Evolutionary conservation across 164 flowering plant genomes (phyloP).

Genomic region (Brasenia schreberi): DNA sequence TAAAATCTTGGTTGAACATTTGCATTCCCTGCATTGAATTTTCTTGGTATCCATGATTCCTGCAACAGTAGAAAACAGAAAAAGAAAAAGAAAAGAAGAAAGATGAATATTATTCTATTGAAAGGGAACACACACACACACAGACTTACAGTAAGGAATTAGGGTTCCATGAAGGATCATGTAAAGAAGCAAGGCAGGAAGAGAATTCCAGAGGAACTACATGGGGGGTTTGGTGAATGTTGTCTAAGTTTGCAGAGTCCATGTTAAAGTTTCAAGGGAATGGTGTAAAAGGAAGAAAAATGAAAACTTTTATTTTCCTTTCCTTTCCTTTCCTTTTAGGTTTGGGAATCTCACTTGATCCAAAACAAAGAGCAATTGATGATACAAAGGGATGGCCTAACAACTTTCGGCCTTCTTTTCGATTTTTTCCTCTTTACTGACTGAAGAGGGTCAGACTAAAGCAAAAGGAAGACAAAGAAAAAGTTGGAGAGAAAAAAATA

Average conservation of each 20-base stretch:
- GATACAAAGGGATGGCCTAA: slow-evolving; percentile 21
- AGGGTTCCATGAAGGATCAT: slow-evolving; percentile 37
- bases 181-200: slow-evolving; percentile 28
- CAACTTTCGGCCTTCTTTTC: slow-evolving; percentile 29
- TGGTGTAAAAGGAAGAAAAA: slow-evolving; percentile 14
- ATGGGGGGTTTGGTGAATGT: slow-evolving; percentile 39
- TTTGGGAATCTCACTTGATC: slow-evolving; percentile 29
- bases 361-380: slow-evolving; percentile 3
- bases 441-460: slow-evolving; percentile 15
- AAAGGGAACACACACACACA: not conserved
- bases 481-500: slow-evolving; percentile 4
- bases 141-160: slow-evolving; percentile 41
- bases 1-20: slow-evolving; percentile 6
- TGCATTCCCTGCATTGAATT: not conserved
- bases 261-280: slow-evolving; percentile 27
- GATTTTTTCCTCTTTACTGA: slow-evolving; percentile 50
- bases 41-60: slow-evolving; percentile 7
- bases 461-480: slow-evolving; percentile 28
- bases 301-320: not conserved
- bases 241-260: slow-evolving; percentile 74
- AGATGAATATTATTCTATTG: no score
- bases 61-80: slow-evolving; percentile 3
- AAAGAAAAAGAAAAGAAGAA: slow-evolving; percentile 1
- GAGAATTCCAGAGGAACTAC: slow-evolving; percentile 28
- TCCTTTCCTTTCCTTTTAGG: slow-evolving; percentile 21